phyloP scores from a whole-genome alignment of 2,329 filamentous ascomycete genomes.

The Pyrenophora teres region DNA sequence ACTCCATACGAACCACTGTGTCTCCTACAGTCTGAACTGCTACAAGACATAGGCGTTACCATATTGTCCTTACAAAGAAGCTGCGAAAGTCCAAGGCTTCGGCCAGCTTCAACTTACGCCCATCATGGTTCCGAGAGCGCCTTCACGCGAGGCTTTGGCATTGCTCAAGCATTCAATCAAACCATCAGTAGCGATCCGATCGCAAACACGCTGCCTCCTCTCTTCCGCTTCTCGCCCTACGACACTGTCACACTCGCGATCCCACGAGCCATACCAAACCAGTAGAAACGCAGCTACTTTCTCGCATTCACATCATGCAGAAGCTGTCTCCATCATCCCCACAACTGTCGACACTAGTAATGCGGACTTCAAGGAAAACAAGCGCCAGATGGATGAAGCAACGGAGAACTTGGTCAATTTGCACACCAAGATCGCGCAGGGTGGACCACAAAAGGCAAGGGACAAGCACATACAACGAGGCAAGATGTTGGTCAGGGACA shows the following conservation, averaged over 20 bases:
- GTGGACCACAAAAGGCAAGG: conserved; percentile 79
- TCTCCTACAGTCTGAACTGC: no score
- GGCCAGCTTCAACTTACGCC: neutral
- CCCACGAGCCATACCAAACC: conserved; percentile 12
- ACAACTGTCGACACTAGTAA: conserved; percentile 77
- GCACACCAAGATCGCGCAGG: conserved; percentile 72
- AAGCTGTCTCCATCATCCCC: conserved; percentile 79
- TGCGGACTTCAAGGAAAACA: conserved; percentile 80
- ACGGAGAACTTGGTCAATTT: conserved; percentile 71
- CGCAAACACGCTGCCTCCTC: conserved; percentile 28
- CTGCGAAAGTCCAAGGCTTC: neutral
- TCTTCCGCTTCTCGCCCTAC: conserved; percentile 18
- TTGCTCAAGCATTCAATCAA: conserved; percentile 41
- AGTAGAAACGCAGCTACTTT: conserved; percentile 68
- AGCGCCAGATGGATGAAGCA: conserved; percentile 73
- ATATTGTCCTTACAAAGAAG: neutral
- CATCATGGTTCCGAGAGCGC: conserved; percentile 41
- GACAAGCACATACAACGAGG: conserved; percentile 85
- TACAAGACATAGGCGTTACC: no score
- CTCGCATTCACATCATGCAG: conserved; percentile 78
- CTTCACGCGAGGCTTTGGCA: conserved; percentile 42
- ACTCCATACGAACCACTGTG: neutral
- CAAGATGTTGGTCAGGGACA: conserved; percentile 93
- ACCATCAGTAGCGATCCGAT: conserved; percentile 29
- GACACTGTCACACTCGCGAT: conserved; percentile 23